Conservation (phyloP, 2,329 filamentous ascomycete genomes). For the Colletotrichum musae region DNA sequence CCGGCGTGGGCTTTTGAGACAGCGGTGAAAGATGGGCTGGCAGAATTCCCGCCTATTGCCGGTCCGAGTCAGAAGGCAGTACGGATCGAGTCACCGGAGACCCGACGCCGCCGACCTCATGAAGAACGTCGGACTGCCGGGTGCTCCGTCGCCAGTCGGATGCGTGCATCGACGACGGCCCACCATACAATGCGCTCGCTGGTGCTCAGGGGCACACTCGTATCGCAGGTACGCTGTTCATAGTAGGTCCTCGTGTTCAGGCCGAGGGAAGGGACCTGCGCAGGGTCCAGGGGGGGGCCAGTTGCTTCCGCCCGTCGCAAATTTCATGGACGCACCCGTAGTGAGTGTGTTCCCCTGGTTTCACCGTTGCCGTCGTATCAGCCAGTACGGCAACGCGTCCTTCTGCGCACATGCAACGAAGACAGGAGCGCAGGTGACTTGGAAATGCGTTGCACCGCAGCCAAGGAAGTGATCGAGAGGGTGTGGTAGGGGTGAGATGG, state of each 20-base stretch:
- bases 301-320: background rate
- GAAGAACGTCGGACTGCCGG: background rate
- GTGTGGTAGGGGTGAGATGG: background rate
- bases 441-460: slow-evolving; percentile 20
- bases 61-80: slow-evolving; percentile 26
- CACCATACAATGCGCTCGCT: too few species aligned
- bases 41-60: slow-evolving; percentile 30
- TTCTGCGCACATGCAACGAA: slow-evolving; percentile 20
- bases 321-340: background rate
- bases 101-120: slow-evolving; percentile 17
- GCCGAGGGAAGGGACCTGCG: background rate
- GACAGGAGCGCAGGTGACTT: slow-evolving; percentile 25
- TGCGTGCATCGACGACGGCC: background rate
- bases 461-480: background rate
- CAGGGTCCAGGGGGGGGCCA: background rate
- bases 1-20: background rate
- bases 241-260: background rate
- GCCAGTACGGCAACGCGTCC: slow-evolving; percentile 2
- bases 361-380: slow-evolving; percentile 23
- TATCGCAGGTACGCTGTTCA: too few species aligned
- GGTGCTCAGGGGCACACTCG: too few species aligned
- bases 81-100: background rate
- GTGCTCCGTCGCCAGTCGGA: background rate
- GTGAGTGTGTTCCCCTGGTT: slow-evolving; percentile 27
- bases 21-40: slow-evolving; percentile 2